Evolutionary conservation across 345 rosid genomes (phyloP).

Genomic region (Anacardium occidentale): DNA sequence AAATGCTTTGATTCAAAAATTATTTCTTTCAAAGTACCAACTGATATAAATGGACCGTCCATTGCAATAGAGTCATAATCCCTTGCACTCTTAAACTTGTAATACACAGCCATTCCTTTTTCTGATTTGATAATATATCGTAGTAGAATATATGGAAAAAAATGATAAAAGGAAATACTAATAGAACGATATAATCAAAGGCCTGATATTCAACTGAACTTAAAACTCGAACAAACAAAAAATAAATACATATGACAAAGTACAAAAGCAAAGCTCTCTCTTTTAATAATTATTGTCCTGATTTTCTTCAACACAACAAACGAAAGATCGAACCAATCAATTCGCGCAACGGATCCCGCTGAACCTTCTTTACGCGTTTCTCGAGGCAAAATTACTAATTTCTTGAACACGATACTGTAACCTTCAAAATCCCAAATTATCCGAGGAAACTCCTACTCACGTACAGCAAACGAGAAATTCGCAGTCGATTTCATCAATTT

Average conservation of each 20-base stretch:
- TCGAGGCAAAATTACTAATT: neutral
- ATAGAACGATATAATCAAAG: constrained; percentile 20
- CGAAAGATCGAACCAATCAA: constrained; percentile 31
- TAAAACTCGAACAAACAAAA: constrained; percentile 5
- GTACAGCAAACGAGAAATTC: constrained; percentile 11
- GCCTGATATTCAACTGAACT: constrained; percentile 40
- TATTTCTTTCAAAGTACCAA: constrained; percentile 98
- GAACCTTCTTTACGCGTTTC: constrained; percentile 3
- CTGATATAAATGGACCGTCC: constrained; percentile 98
- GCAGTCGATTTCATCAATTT: constrained; percentile 2
- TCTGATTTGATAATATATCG: constrained; percentile 24
- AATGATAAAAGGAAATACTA: constrained; percentile 5
- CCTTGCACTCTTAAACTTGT: constrained; percentile 99
- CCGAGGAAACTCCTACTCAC: neutral
- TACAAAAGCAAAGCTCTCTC: constrained; percentile 19
- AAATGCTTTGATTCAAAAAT: constrained; percentile 97
- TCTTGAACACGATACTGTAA: neutral
- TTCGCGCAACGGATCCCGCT: neutral
- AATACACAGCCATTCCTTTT: constrained; percentile 86
- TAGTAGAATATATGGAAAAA: constrained; percentile 16
- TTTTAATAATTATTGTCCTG: neutral
- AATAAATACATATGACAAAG: constrained; percentile 11
- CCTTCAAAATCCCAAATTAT: neutral
- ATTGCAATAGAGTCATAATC: constrained; percentile 85
- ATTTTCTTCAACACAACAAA: constrained; percentile 11